These are phyloP conservation scores for Trichomonascaceae sp. DNA, from an alignment of 1,139 yeast genomes.

Conservation along the genomic window DNA sequence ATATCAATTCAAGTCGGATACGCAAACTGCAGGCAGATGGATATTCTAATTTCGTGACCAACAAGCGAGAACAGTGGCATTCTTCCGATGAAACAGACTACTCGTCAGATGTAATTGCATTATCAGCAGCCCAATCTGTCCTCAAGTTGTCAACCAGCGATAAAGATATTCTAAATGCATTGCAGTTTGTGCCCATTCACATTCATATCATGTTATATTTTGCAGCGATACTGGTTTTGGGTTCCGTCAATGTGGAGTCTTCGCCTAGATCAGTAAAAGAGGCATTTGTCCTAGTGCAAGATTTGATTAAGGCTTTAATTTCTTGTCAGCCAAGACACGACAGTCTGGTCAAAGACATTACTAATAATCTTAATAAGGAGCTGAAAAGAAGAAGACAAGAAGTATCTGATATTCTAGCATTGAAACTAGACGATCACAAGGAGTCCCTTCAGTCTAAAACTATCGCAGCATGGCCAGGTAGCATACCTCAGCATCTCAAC, in stretches of 20 bases:
- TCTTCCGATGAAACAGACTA: slow-evolving; percentile 6
- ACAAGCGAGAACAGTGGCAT: not conserved
- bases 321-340: slow-evolving; percentile 50
- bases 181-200: slow-evolving; percentile 64
- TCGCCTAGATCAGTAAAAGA: slow-evolving; percentile 10
- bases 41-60: slow-evolving; percentile 13
- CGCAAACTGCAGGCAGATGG: slow-evolving; percentile 33
- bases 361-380: slow-evolving; percentile 41
- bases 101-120: slow-evolving; percentile 41
- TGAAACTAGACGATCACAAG: slow-evolving; percentile 12
- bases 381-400: slow-evolving; percentile 37
- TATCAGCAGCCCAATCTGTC: slow-evolving; percentile 60
- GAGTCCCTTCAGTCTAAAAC: slow-evolving; percentile 5
- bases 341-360: slow-evolving; percentile 45
- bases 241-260: slow-evolving; percentile 13
- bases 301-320: slow-evolving; percentile 40
- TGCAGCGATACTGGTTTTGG: slow-evolving; percentile 51
- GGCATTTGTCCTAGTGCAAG: slow-evolving; percentile 29
- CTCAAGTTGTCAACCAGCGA: slow-evolving; percentile 55
- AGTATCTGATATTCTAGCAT: slow-evolving; percentile 20
- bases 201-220: slow-evolving; percentile 66
- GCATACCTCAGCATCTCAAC: slow-evolving; percentile 15
- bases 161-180: slow-evolving; percentile 49
- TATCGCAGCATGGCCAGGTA: slow-evolving; percentile 24
- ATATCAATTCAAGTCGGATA: slow-evolving; percentile 55